phyloP scores from a whole-genome alignment of 129 eudicot genomes.

The Pittosporum tobira region DNA sequence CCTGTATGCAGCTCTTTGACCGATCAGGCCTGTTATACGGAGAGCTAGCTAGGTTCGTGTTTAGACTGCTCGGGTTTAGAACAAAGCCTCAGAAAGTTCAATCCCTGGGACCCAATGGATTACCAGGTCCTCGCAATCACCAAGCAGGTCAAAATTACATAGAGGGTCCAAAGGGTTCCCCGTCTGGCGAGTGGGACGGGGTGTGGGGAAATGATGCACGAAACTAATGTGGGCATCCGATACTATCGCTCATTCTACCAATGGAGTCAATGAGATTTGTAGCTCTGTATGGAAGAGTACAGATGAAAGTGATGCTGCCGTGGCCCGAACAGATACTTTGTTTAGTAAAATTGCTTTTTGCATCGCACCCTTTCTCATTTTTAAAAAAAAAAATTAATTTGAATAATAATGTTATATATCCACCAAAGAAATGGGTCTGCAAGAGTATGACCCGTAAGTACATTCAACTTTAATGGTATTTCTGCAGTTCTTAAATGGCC shows the following conservation, averaged over 20 bases:
- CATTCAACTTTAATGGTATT: too few relatives aligned
- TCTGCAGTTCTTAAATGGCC: too few relatives aligned
- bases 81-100: constrained; percentile 55
- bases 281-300: constrained; percentile 15
- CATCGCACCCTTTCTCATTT: too few relatives aligned
- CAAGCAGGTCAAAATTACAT: constrained; percentile 35
- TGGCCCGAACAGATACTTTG: constrained; percentile 21
- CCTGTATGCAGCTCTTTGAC: constrained; percentile 60
- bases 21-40: constrained; percentile 82
- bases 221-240: constrained; percentile 11
- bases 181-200: constrained; percentile 66
- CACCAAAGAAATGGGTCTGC: too few relatives aligned
- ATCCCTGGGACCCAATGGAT: constrained; percentile 48
- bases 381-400: too few relatives aligned
- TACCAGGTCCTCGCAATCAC: constrained; percentile 41
- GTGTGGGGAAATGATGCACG: constrained; percentile 58
- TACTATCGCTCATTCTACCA: background rate
- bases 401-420: too few relatives aligned
- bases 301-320: constrained; percentile 14
- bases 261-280: background rate
- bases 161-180: constrained; percentile 69
- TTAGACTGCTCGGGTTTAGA: constrained; percentile 59
- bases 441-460: too few relatives aligned
- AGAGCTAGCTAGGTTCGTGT: constrained; percentile 78
- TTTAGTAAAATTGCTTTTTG: constrained; percentile 16